These are phyloP conservation scores for Boletus coccyginus DNA, from an alignment of 768 basidiomycete genomes.

Conservation along the genomic window DNA sequence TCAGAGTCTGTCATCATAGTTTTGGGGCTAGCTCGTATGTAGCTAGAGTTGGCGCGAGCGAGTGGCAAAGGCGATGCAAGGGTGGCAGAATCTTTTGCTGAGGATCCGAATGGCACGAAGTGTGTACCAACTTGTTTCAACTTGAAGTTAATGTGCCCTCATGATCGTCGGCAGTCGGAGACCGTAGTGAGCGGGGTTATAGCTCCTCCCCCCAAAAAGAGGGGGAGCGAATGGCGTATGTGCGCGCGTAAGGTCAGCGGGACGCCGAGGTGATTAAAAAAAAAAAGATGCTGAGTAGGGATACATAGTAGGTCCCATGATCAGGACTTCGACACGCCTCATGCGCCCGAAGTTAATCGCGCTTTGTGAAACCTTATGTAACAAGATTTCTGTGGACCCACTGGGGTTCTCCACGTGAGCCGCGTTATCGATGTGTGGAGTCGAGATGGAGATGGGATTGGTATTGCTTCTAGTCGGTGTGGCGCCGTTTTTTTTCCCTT, in stretches of 20 bases:
- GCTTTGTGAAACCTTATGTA: constrained; percentile 16
- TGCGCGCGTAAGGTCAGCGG: constrained; percentile 9
- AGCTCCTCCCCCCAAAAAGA: neutral
- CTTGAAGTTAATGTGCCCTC: no score
- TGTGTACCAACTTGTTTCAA: no score
- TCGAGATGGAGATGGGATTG: constrained; percentile 1
- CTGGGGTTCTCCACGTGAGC: constrained; percentile 18
- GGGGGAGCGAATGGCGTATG: neutral
- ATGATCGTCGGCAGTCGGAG: neutral
- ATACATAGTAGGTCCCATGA: constrained; percentile 7
- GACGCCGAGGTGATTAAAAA: constrained; percentile 13
- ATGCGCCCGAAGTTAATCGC: constrained; percentile 14
- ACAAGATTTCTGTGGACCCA: neutral
- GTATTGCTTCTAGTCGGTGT: neutral
- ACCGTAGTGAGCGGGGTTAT: neutral
- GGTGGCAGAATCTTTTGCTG: neutral
- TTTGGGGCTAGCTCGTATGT: neutral
- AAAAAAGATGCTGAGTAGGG: neutral
- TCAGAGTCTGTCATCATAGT: neutral
- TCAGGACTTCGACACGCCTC: constrained; percentile 11
- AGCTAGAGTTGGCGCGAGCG: neutral
- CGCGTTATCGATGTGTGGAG: constrained; percentile 7
- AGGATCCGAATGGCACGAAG: no score
- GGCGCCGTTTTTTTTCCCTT: neutral
- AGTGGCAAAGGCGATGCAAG: neutral